Evolutionary conservation across 805 yeast species (phyloP).

Genomic region (Vanderwaltozyma yarrowii): DNA sequence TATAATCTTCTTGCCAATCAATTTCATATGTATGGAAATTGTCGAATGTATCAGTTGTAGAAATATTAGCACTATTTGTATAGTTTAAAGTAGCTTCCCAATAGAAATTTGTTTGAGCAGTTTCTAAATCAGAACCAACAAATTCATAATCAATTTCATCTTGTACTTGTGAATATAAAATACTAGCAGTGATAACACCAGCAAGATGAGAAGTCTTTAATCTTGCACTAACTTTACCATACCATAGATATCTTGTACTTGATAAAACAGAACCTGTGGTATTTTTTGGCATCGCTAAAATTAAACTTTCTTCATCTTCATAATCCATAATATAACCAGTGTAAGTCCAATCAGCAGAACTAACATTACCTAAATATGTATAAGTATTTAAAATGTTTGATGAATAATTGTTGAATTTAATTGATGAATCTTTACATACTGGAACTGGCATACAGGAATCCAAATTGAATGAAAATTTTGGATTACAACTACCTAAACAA

Average conservation of each 20-base stretch:
- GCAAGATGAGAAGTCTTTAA: conserved; percentile 62
- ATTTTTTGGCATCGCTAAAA: conserved; percentile 70
- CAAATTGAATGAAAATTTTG: conserved; percentile 47
- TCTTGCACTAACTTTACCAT: conserved; percentile 64
- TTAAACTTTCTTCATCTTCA: conserved; percentile 40
- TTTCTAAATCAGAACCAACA: conserved; percentile 61
- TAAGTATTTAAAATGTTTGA: conserved; percentile 27
- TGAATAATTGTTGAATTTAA: conserved; percentile 32
- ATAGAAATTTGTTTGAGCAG: conserved; percentile 72
- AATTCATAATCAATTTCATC: conserved; percentile 89
- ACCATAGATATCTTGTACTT: conserved; percentile 75
- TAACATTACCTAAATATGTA: conserved; percentile 60
- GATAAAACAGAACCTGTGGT: conserved; percentile 73
- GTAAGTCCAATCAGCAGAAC: conserved; percentile 58
- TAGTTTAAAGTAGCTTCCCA: conserved; percentile 64
- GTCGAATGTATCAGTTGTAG: conserved; percentile 41
- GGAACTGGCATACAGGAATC: conserved; percentile 85
- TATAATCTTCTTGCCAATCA: conserved; percentile 70
- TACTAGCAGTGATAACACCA: conserved; percentile 81
- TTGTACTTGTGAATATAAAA: conserved; percentile 71
- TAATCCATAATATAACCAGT: conserved; percentile 45
- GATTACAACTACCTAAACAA: conserved; percentile 86
- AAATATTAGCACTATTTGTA: conserved; percentile 41
- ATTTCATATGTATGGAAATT: conserved; percentile 66
- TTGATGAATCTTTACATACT: conserved; percentile 43